phyloP scores from a whole-genome alignment of 176 grass and related monocot species.

The Triticum urartu region DNA sequence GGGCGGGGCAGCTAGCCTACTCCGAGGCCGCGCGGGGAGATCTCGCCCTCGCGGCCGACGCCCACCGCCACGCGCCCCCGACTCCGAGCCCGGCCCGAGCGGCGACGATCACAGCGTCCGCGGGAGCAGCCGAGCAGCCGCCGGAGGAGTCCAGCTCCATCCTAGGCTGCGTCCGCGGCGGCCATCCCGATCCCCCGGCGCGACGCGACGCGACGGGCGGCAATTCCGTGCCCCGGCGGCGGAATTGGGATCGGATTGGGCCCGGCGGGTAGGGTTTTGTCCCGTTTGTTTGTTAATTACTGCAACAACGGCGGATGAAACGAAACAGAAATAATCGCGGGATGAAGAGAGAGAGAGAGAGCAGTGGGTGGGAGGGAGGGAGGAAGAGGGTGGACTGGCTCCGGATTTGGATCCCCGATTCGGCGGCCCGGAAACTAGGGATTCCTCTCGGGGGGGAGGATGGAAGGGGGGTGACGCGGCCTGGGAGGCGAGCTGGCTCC shows the following conservation, averaged over 20 bases:
- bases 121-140: conserved; percentile 32
- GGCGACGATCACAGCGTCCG: conserved; percentile 39
- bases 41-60: conserved; percentile 18
- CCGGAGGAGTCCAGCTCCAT: conserved; percentile 64
- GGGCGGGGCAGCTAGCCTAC: neutral
- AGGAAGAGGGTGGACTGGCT: conserved; percentile 16
- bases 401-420: conserved; percentile 29
- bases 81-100: conserved; percentile 9
- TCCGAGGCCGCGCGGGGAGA: conserved; percentile 7
- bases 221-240: neutral
- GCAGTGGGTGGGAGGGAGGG: neutral
- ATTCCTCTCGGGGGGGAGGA: neutral
- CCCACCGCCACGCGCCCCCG: conserved; percentile 1
- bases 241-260: conserved; percentile 4
- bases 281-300: neutral
- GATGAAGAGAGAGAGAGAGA: conserved; percentile 3
- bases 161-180: conserved; percentile 27
- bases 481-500: neutral
- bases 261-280: conserved; percentile 13
- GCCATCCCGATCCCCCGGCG: conserved; percentile 26
- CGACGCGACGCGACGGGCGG: neutral
- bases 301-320: neutral
- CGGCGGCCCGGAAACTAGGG: neutral
- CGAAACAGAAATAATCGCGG: neutral
- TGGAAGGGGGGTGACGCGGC: neutral